Percentiles rank a stretch among this genome's conserved stretches.
Conservation (phyloP, 345 rosid genomes). For the Hibiscus syriacus region DNA sequence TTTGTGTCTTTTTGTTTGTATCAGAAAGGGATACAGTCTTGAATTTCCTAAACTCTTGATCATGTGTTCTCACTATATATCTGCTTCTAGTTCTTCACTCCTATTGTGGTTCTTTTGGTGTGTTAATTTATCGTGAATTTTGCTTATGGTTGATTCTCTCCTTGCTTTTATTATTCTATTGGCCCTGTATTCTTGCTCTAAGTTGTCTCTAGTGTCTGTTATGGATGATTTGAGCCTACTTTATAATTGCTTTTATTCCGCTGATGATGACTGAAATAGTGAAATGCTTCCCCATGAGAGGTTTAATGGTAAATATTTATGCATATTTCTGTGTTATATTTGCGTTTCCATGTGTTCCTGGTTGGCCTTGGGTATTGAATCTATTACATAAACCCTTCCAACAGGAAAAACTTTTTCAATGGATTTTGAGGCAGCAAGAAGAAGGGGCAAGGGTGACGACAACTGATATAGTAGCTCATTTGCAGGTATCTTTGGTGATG, state of each 20-base stretch:
- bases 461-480: conserved; percentile 46
- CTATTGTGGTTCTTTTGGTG: not conserved
- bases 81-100: not conserved
- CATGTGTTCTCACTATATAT: not conserved
- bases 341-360: not conserved
- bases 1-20: too few relatives aligned
- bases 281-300: too few relatives aligned
- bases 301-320: not conserved
- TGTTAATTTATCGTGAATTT: not conserved
- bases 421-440: conserved; percentile 73
- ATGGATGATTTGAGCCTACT: too few relatives aligned
- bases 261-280: too few relatives aligned
- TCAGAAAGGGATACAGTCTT: not conserved
- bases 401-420: conserved; percentile 72
- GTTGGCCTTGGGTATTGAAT: not conserved
- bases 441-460: conserved; percentile 61
- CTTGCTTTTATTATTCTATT: not conserved
- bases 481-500: conserved; percentile 44
- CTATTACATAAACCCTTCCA: not conserved
- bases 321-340: not conserved
- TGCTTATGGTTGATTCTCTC: not conserved
- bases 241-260: too few relatives aligned
- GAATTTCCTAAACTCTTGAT: not conserved
- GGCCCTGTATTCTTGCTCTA: too few relatives aligned
- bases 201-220: not conserved